Evolutionary conservation across 2,329 filamentous ascomycete genomes (phyloP), one percentile per base, ranked within the genome.

Genomic region (Pyrenophora tritici-repentis): DNA sequence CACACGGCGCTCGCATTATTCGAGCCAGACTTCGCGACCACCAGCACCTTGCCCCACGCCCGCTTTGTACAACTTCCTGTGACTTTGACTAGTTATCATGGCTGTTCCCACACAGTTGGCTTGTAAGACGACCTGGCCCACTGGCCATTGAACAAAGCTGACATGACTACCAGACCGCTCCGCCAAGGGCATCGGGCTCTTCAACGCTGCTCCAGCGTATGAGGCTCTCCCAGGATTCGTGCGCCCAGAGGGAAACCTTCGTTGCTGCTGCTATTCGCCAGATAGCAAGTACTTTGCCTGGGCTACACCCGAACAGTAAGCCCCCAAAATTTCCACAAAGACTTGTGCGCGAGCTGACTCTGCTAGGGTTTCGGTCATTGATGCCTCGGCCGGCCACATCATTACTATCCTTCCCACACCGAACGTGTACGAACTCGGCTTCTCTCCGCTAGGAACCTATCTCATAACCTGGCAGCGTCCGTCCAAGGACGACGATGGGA

Each of bases 381-480:
- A 97, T 74, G 84, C 93, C 58, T 88, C 88, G 37, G 82, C 80
- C 61, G 93, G 92, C 66, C 79, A 87, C 64, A 78, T 88, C 62
- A 79, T 96, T 69, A 86, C 91, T 57, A 86, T 83, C 31, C 83
- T 99, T 42, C 83, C 87, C 52, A 85, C 91, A 36, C 79, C 87
- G 53, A 93, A 95, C 71, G 91, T 97, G 60, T 96, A 90, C 78
- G 94, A 99, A 75, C 80, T 99, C 54, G 90, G 88, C 60, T 99
- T 99, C 78, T 99, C 94, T 20, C 94, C 93, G 4, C 82, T 86
- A 48, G 94, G 94, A 55, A 94, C 90, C 50, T 99, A 90, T 76
- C 81, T 97, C 72, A 96, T 96, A 72, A 97, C 94, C 46, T 97
- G 92, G 91, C 93, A 99, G 79, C 87, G 94, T 31, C 89, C 91